Percentiles rank a stretch among this genome's conserved stretches.
phyloP scores from a whole-genome alignment of 2,329 filamentous ascomycete genomes.

The Microsporum ferrugineum region DNA sequence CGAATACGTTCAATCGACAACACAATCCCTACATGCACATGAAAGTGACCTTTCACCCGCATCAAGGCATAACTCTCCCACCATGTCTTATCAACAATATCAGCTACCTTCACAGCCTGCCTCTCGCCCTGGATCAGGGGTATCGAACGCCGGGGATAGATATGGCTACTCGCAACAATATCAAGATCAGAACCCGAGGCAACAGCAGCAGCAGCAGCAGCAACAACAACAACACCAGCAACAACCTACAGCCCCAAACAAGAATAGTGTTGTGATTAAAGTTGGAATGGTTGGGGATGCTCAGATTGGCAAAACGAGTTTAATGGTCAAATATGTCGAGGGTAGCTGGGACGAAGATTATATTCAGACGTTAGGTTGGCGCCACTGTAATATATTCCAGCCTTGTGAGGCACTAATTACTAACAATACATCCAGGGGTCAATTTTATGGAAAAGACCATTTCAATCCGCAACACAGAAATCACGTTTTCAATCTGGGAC shows the following conservation, averaged over 20 bases:
- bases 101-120: slow-evolving; percentile 25
- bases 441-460: slow-evolving; percentile 99
- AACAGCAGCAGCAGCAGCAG: slow-evolving; percentile 32
- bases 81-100: slow-evolving; percentile 30
- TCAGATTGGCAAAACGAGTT: slow-evolving; percentile 95
- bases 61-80: slow-evolving; percentile 32
- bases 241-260: slow-evolving; percentile 26
- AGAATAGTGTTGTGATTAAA: slow-evolving; percentile 82
- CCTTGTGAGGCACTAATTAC: neutral
- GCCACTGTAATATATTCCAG: neutral
- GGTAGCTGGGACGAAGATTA: slow-evolving; percentile 99
- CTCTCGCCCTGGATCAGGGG: slow-evolving; percentile 41
- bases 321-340: slow-evolving; percentile 99
- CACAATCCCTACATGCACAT: slow-evolving; percentile 35
- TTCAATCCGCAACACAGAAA: slow-evolving; percentile 96
- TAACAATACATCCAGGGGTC: slow-evolving; percentile 50
- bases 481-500: slow-evolving; percentile 99
- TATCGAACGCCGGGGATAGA: slow-evolving; percentile 35
- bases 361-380: slow-evolving; percentile 79
- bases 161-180: slow-evolving; percentile 40
- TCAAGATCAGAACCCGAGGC: slow-evolving; percentile 37
- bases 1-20: slow-evolving; percentile 29
- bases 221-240: slow-evolving; percentile 28
- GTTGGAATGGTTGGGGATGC: slow-evolving; percentile 99
- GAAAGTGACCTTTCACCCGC: slow-evolving; percentile 34